These are phyloP conservation scores for Stachybotrys chartarum DNA, from an alignment of 2,329 filamentous ascomycete species.

Conservation along the genomic window DNA sequence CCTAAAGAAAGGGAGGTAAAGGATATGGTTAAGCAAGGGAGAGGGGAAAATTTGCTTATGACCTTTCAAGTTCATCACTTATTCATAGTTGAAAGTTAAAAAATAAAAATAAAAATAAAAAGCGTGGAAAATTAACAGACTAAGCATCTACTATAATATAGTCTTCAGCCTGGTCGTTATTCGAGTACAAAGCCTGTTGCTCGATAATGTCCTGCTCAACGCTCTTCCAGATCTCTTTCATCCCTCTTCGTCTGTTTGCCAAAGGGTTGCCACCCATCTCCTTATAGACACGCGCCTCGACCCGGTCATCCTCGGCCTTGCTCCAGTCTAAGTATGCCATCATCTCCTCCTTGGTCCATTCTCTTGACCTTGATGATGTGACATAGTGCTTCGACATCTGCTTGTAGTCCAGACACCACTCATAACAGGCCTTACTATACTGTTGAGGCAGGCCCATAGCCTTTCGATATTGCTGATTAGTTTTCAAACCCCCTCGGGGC, in stretches of 20 bases:
- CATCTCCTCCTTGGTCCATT: constrained; percentile 14
- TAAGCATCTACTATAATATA: constrained; percentile 1
- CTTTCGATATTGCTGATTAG: neutral
- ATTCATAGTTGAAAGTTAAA: neutral
- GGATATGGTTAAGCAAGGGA: constrained; percentile 1
- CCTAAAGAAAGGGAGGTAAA: constrained; percentile 1
- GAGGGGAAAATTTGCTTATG: constrained; percentile 1
- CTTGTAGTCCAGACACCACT: constrained; percentile 12
- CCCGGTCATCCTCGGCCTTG: constrained; percentile 9
- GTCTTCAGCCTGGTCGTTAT: constrained; percentile 1
- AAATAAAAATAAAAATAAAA: too few species aligned
- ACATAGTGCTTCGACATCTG: constrained; percentile 9
- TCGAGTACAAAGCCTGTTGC: constrained; percentile 1
- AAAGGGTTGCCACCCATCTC: constrained; percentile 2
- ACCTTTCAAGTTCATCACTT: constrained; percentile 2
- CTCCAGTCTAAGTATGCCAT: constrained; percentile 15
- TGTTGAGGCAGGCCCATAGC: neutral
- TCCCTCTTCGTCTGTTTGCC: neutral
- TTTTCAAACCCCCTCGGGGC: neutral
- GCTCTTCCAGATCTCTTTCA: constrained; percentile 2
- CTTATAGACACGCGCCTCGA: neutral
- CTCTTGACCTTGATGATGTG: constrained; percentile 6
- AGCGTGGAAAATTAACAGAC: neutral
- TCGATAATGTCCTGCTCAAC: neutral
- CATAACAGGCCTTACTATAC: neutral